Evolutionary conservation across 208 protist species (phyloP), one percentile per base, ranked within the genome.

Genomic region (Strigomonas oncopelti): DNA sequence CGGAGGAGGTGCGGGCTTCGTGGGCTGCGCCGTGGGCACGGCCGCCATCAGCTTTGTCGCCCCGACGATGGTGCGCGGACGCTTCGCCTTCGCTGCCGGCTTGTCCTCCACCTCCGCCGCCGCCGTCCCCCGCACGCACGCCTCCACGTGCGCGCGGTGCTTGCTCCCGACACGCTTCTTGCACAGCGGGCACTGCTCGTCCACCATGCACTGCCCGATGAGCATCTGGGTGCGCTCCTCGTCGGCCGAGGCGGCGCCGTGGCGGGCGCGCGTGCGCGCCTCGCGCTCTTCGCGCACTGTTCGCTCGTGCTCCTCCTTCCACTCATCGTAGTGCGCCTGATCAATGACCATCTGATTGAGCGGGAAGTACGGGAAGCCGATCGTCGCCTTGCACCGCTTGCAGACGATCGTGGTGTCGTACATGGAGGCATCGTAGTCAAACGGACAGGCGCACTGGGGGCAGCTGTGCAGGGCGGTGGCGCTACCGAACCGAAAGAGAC

Each of bases 281-380:
- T 88, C 85, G 0, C 85, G 77, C 64, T 82, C 79, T 8, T 78
- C 65, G 0, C 72, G 61, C 29, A 73, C 71, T 52, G 69, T 66
- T 0, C 63, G 55, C 46, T 85, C 83, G 55, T 75, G 73, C 4
- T 74, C 68, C 56, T 84, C 81, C n/a, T 68, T 70, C 87, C 83
- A 92, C 76, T 90, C 77, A 22, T 90, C 81, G 22, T 85, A 69
- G 14, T 53, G 48, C 2, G 86, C 72, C 52, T 83, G 69, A 58
- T 94, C 89, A 45, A 92, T 83, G 3, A 91, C 72, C 11, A 77
- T 48, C 65, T 92, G 84, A 53, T 77, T 91, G 25, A 95, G 85
- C 3, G 90, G 90, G 71, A 84, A 91, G 77, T 92, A 92, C 5
- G 87, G 80, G 64, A 95, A 95, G 9, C 87, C 90, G 65, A 95